Evolutionary conservation across 2,329 filamentous ascomycete genomes (phyloP).

Genomic region (Camptophora hylomeconis): DNA sequence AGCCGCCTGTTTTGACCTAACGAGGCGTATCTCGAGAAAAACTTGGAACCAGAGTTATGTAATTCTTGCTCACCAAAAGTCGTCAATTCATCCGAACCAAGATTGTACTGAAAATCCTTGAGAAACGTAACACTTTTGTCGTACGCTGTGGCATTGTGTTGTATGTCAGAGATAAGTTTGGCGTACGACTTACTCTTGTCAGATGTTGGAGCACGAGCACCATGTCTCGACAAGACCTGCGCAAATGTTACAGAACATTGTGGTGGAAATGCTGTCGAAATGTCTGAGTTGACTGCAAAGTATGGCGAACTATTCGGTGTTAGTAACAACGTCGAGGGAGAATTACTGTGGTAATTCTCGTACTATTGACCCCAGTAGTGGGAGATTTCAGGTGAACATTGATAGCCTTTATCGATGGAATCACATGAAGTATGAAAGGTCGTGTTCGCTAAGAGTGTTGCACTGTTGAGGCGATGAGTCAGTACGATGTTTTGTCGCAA

Average conservation of each 20-base stretch:
- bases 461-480: too few relatives aligned
- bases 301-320: too few relatives aligned
- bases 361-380: conserved; percentile 79
- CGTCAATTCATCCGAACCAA: conserved; percentile 59
- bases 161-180: conserved; percentile 51
- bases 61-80: conserved; percentile 55
- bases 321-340: too few relatives aligned
- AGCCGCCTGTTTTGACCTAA: conserved; percentile 48
- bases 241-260: conserved; percentile 68
- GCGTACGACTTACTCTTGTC: conserved; percentile 54
- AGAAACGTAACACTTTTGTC: conserved; percentile 56
- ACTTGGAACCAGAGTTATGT: conserved; percentile 61
- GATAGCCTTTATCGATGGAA: too few relatives aligned
- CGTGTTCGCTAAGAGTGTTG: too few relatives aligned
- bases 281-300: conserved; percentile 59
- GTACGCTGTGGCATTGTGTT: conserved; percentile 43
- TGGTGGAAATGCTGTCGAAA: conserved; percentile 46
- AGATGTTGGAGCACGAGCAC: conserved; percentile 65
- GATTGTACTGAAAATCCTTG: conserved; percentile 53
- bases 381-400: conserved; percentile 47
- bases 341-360: too few relatives aligned
- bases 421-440: too few relatives aligned
- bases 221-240: conserved; percentile 71
- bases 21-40: conserved; percentile 57
- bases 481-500: too few relatives aligned